phyloP scores from a whole-genome alignment of 768 basidiomycete species.

The Pleurotus pulmonarius region DNA sequence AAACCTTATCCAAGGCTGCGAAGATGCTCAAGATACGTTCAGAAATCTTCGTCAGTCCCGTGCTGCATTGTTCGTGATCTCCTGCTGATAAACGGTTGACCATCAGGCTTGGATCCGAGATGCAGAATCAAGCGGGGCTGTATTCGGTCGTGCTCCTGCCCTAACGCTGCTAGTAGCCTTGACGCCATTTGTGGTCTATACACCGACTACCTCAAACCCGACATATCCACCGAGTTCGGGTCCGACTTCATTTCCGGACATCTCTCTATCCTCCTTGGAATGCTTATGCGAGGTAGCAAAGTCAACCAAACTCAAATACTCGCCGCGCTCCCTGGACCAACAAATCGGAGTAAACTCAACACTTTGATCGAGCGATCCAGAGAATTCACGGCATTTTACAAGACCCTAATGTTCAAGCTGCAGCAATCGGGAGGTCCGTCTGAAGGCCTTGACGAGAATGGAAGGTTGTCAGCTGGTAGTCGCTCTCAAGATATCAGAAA shows the following conservation, averaged over 20 bases:
- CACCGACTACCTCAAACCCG: conserved; percentile 30
- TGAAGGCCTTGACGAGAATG: conserved; percentile 9
- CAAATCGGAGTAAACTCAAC: conserved; percentile 21
- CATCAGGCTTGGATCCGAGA: conserved; percentile 43
- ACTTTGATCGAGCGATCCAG: conserved; percentile 39
- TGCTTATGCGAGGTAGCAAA: conserved; percentile 39
- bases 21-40: conserved; percentile 41
- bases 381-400: conserved; percentile 47
- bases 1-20: conserved; percentile 65
- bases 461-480: background rate
- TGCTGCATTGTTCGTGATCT: background rate
- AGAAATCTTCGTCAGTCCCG: conserved; percentile 45
- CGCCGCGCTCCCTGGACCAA: conserved; percentile 17
- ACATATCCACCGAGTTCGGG: conserved; percentile 10
- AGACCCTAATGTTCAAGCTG: conserved; percentile 4
- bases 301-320: conserved; percentile 35
- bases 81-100: background rate
- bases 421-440: conserved; percentile 13
- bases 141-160: conserved; percentile 49
- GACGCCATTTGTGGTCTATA: conserved; percentile 51
- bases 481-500: conserved; percentile 1
- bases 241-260: conserved; percentile 60
- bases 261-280: conserved; percentile 68
- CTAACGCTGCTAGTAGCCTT: conserved; percentile 38
- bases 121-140: conserved; percentile 53